These are phyloP conservation scores for Rosa lucieae DNA, from an alignment of 306 rosid genomes.

Conservation along the genomic window DNA sequence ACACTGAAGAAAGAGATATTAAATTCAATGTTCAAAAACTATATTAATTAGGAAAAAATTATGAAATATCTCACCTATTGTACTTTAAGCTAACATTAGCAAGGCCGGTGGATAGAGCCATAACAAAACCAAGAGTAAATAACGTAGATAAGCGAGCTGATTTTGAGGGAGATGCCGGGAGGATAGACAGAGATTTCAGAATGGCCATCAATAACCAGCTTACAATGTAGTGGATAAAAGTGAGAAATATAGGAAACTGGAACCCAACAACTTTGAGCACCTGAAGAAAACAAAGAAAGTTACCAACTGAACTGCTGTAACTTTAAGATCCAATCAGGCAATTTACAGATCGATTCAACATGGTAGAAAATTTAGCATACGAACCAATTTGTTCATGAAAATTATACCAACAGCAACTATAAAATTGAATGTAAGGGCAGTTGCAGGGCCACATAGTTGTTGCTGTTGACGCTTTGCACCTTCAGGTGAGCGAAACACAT, in stretches of 20 bases:
- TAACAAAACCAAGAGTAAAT: constrained; percentile 75
- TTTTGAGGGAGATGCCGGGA: constrained; percentile 72
- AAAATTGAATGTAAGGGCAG: constrained; percentile 78
- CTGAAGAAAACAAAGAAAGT: constrained; percentile 37
- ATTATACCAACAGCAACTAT: constrained; percentile 76
- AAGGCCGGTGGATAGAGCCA: constrained; percentile 84
- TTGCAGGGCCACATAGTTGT: constrained; percentile 64
- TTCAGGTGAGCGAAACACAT: constrained; percentile 59
- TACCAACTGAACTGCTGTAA: constrained; percentile 27
- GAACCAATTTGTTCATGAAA: constrained; percentile 82
- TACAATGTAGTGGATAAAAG: constrained; percentile 70
- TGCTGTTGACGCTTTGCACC: constrained; percentile 74
- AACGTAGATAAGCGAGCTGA: constrained; percentile 53
- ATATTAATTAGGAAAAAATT: constrained; percentile 15
- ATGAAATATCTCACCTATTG: constrained; percentile 56
- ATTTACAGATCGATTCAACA: not conserved
- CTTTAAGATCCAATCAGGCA: constrained; percentile 15
- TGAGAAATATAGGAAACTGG: constrained; percentile 70
- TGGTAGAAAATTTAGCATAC: constrained; percentile 34
- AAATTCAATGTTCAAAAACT: constrained; percentile 28
- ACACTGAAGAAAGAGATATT: constrained; percentile 57
- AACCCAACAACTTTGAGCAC: constrained; percentile 78
- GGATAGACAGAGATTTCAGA: constrained; percentile 57
- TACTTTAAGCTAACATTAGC: constrained; percentile 90
- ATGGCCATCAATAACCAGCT: constrained; percentile 89